Base-by-base conservation (phyloP, 345 rosid species). In the Hypericum perforatum region DNA sequence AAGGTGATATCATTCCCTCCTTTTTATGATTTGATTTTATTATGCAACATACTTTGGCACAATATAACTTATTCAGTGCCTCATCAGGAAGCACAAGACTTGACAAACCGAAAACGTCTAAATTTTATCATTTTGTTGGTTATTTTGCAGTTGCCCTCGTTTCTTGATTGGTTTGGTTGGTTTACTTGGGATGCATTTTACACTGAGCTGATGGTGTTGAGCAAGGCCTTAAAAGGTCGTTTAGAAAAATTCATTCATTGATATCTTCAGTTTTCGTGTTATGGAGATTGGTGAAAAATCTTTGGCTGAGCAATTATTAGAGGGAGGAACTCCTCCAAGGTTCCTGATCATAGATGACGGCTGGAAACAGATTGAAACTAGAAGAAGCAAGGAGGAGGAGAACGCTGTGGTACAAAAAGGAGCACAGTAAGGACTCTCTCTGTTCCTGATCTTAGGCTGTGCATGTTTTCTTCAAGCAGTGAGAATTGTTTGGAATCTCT, bases 151-250 rank as follows among this genome's bases (percentile, higher is more conserved):
- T 59, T 88, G 73, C 97, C 97, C 63, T 74, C 89, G 58, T 76
- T 92, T 69, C 74, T 85, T 39, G 95, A 92, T 63, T 92, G 97
- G 95, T 88, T 92, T 66, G 97, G 98, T 58, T 92, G 98, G 98
- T 92, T 97, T 80, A 92, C 98, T n/a, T 92, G 98, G 98, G 97
- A 92, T 64, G 98, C 98, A 10, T 92, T 85, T 69, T 92, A 92
- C 72, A 85, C 95, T 16, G 94, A 12, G 95, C 98, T 0, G 94
- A 88, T 65, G 98, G 95, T 38, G 97, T 88, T 41, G 78, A 83
- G 58, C 84, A 88, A 60, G 98, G 98, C 54, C 97, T 92, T 54
- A 78, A 53, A 67, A 88, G 98, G 98, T 88, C 70, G 57, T 45
- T 49, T 10, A 16, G 16, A 45, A 61, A 59, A 40, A 54, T 48